phyloP scores from a whole-genome alignment of 495 filamentous ascomycete genomes.

The Podospora tetraspora region DNA sequence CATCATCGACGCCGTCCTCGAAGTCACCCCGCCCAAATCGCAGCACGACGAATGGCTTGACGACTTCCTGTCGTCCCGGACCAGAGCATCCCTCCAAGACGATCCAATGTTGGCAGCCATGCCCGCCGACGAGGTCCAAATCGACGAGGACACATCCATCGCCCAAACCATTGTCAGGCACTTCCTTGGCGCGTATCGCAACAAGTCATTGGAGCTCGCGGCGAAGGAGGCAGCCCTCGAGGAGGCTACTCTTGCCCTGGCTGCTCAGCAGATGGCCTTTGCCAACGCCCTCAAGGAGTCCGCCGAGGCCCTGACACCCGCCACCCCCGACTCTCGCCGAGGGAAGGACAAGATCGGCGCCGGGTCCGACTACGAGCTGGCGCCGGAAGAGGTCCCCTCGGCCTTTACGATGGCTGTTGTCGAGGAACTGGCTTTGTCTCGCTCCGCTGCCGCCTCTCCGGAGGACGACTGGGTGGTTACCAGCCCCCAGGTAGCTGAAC shows the following conservation, averaged over 20 bases:
- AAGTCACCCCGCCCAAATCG: conserved; percentile 8
- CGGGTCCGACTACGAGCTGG: background rate
- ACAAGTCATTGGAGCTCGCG: background rate
- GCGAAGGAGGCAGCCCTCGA: background rate
- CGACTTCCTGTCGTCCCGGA: conserved; percentile 16
- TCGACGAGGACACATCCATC: conserved; percentile 1
- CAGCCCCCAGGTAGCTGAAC: background rate
- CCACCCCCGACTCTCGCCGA: too few species aligned
- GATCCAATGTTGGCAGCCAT: background rate
- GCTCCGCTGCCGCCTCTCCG: background rate
- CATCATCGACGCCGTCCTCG: conserved; percentile 18
- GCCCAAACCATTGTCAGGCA: conserved; percentile 11
- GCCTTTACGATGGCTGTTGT: background rate
- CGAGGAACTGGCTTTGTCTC: background rate
- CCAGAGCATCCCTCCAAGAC: conserved; percentile 13
- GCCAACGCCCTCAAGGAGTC: background rate
- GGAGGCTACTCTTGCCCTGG: background rate
- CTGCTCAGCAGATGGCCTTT: background rate
- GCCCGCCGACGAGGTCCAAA: background rate
- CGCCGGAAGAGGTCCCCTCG: background rate
- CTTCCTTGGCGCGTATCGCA: conserved; percentile 8
- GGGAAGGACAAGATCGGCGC: too few species aligned
- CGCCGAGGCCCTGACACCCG: too few species aligned
- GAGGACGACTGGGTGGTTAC: background rate
- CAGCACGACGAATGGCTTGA: conserved; percentile 22